phyloP scores from a whole-genome alignment of 2,329 filamentous ascomycete species.

The Huntiella bhutanensis region DNA sequence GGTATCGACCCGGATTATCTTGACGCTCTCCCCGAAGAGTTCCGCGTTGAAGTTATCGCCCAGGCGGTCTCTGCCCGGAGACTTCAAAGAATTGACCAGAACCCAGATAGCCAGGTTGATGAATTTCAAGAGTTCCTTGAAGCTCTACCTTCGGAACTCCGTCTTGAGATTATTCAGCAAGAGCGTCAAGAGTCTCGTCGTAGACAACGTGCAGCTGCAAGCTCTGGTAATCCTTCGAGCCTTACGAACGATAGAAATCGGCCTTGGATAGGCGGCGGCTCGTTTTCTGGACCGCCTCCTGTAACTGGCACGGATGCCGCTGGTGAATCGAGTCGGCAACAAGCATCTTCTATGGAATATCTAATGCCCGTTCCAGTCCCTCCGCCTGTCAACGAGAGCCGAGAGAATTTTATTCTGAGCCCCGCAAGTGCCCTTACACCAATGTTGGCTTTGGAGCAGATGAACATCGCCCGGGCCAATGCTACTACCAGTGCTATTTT shows the following conservation, averaged over 20 bases:
- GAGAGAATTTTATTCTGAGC: no score
- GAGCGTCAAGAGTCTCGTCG: conserved; percentile 78
- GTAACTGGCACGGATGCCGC: no score
- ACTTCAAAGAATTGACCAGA: conserved; percentile 51
- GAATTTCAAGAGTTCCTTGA: conserved; percentile 90
- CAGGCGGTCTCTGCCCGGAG: conserved; percentile 71
- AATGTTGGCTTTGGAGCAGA: not conserved
- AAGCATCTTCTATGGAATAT: no score
- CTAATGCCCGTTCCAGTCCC: no score
- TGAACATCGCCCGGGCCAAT: no score
- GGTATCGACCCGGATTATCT: conserved; percentile 91
- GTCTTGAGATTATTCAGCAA: conserved; percentile 75
- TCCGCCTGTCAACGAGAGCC: no score
- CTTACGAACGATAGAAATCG: no score
- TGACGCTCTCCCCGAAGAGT: conserved; percentile 89
- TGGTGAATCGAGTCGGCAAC: no score
- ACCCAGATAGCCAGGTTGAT: conserved; percentile 57
- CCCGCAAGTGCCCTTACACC: no score
- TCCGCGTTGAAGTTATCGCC: conserved; percentile 89
- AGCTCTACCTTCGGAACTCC: conserved; percentile 75
- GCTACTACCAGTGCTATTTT: not conserved
- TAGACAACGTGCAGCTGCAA: conserved; percentile 39
- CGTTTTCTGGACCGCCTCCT: no score
- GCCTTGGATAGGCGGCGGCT: no score
- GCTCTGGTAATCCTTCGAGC: no score